Base-by-base conservation (phyloP, 352 stramenopile species). In the Phytopythium sindhum region DNA sequence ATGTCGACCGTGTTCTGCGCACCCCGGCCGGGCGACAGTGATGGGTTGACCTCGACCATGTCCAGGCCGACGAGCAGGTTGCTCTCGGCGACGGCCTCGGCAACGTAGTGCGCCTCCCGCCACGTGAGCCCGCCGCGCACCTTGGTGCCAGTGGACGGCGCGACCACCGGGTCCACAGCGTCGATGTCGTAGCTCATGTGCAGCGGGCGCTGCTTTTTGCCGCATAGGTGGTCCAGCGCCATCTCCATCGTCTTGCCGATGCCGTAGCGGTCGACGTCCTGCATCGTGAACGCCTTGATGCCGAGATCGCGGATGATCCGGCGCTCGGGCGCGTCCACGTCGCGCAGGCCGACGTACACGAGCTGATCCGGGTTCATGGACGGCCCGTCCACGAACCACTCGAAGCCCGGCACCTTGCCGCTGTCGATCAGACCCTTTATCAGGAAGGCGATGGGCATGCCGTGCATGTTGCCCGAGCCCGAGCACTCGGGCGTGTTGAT, bases 171-270 rank as follows among this genome's bases (percentile, higher is more conserved):
- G 75, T 99, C 97, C 1, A 98, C 88, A n/a, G 96, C 95, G 79
- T 99, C 97, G 70, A 99, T 98, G 69, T 99, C 97, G 75, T 98
- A 99, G 65, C 88, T 98, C 72, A 99, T 89, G 81, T 99, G 97
- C 33, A 99, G 68, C 29, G 96, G 96, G 33, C 95, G 84, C 66
- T 96, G 69, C 52, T 90, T 89, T 74, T 95, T 84, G 45, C 61
- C 81, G 61, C 75, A 85, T 2, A 99, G 80, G 77, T 98, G 91
- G 58, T 98, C 90, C n/a, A 99, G 73, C 39, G 95, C 94, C 81
- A 96, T 91, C 67, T 98, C 95, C 96, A 99, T 99, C 7, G 97
- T 97, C 70, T 90, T 82, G 62, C 96, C 96, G 71, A 99, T 99
- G 31, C 97, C 97, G 59, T 92, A 95, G 60, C 92, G 88, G 73